These are phyloP conservation scores for Scytalidium sp. DNA, from an alignment of 2,329 filamentous ascomycete species.

Conservation along the genomic window DNA sequence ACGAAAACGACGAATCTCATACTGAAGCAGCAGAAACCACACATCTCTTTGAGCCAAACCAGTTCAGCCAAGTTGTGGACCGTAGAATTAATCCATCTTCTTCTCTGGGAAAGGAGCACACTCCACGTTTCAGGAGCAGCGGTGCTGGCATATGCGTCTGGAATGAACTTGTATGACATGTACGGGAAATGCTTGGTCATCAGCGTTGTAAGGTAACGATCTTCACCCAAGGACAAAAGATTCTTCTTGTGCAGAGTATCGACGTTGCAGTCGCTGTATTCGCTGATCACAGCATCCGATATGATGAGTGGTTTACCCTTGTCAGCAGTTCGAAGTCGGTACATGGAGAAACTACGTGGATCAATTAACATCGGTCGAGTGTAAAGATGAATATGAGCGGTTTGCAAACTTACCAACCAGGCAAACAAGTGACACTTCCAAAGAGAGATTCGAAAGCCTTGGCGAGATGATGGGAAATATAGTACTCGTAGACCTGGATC, in stretches of 20 bases:
- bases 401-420: constrained; percentile 77
- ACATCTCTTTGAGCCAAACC: constrained; percentile 87
- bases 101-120: constrained; percentile 92
- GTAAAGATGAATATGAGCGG: neutral
- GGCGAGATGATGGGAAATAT: constrained; percentile 93
- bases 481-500: constrained; percentile 99
- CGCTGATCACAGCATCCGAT: constrained; percentile 78
- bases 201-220: constrained; percentile 93
- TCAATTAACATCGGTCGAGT: constrained; percentile 34
- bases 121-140: constrained; percentile 93
- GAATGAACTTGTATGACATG: constrained; percentile 95
- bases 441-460: constrained; percentile 99
- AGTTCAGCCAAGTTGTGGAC: constrained; percentile 94
- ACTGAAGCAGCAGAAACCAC: constrained; percentile 97
- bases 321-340: constrained; percentile 89
- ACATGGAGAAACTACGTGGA: constrained; percentile 87
- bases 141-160: constrained; percentile 89
- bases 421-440: constrained; percentile 96
- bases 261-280: constrained; percentile 85
- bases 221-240: constrained; percentile 86
- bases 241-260: constrained; percentile 97
- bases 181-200: constrained; percentile 97
- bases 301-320: constrained; percentile 94
- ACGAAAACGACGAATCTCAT: constrained; percentile 97
- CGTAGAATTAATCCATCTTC: constrained; percentile 99